phyloP scores from a whole-genome alignment of 1,139 yeast genomes.

The Hyphopichia burtonii region DNA sequence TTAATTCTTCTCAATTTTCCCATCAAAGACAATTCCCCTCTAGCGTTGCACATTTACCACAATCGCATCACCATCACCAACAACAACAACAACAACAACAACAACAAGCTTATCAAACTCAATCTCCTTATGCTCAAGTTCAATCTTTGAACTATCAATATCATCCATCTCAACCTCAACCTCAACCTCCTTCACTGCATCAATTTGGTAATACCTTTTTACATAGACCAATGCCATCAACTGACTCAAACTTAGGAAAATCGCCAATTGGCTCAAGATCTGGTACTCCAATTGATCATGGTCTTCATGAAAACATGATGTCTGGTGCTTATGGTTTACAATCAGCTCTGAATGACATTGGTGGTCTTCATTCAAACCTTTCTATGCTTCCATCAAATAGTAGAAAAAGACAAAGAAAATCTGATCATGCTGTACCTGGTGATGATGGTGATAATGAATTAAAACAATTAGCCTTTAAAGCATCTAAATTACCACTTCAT shows the following conservation, averaged over 20 bases:
- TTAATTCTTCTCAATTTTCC: not conserved
- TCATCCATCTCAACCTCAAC: conserved; percentile 5
- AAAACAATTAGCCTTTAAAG: conserved; percentile 46
- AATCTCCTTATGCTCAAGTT: conserved; percentile 7
- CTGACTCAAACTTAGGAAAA: not conserved
- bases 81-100: conserved; percentile 5
- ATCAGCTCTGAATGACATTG: not conserved
- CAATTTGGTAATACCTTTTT: conserved; percentile 1
- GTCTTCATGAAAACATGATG: not conserved
- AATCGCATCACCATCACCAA: conserved; percentile 6
- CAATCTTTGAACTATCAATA: conserved; percentile 5
- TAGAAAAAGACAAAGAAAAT: conserved; percentile 31
- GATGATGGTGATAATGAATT: conserved; percentile 45
- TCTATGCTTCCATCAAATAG: conserved; percentile 10
- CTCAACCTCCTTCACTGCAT: conserved; percentile 13
- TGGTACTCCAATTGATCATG: conserved; percentile 3
- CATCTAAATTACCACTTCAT: conserved; percentile 42
- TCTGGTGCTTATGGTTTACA: not conserved
- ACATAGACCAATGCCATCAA: not conserved
- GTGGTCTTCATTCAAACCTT: conserved; percentile 2
- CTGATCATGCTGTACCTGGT: conserved; percentile 38
- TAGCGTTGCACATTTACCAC: not conserved
- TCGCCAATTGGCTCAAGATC: conserved; percentile 3
- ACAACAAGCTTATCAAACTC: conserved; percentile 9
- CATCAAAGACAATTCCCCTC: not conserved